Percentiles rank a stretch among this genome's conserved stretches.
Conservation (phyloP, 192 early-diverging fungal genomes). For the Mortierella antarctica region DNA sequence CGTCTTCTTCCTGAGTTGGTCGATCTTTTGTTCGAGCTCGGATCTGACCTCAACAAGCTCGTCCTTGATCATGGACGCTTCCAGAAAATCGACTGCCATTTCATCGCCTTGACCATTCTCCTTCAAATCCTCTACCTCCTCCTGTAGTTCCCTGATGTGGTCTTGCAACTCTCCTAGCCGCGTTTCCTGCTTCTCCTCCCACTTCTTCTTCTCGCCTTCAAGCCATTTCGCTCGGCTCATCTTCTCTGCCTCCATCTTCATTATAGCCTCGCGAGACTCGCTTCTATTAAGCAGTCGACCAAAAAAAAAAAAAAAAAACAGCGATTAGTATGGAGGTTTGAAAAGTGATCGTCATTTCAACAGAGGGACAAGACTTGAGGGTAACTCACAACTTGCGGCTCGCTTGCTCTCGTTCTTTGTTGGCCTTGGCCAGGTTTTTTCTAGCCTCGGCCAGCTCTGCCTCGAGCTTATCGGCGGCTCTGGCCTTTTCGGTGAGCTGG, state of each 20-base stretch:
- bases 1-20: too few species aligned
- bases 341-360: not conserved
- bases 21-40: too few species aligned
- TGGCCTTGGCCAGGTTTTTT: constrained; percentile 13
- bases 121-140: constrained; percentile 9
- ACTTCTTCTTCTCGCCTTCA: constrained; percentile 7
- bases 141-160: constrained; percentile 7
- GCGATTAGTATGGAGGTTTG: not conserved
- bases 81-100: too few species aligned
- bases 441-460: constrained; percentile 1
- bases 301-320: not conserved
- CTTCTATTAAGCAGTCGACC: constrained; percentile 2
- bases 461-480: not conserved
- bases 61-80: too few species aligned
- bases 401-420: constrained; percentile 14
- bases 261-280: constrained; percentile 5
- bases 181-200: constrained; percentile 15
- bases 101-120: constrained; percentile 11
- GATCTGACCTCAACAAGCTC: too few species aligned
- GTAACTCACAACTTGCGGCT: constrained; percentile 5
- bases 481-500: constrained; percentile 13
- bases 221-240: constrained; percentile 9
- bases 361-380: not conserved
- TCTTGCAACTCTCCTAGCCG: not conserved
- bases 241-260: constrained; percentile 19